Evolutionary conservation across 192 early-diverging fungal genomes (phyloP), one percentile per base, ranked within the genome.

Genomic region (Backusella australiensis): DNA sequence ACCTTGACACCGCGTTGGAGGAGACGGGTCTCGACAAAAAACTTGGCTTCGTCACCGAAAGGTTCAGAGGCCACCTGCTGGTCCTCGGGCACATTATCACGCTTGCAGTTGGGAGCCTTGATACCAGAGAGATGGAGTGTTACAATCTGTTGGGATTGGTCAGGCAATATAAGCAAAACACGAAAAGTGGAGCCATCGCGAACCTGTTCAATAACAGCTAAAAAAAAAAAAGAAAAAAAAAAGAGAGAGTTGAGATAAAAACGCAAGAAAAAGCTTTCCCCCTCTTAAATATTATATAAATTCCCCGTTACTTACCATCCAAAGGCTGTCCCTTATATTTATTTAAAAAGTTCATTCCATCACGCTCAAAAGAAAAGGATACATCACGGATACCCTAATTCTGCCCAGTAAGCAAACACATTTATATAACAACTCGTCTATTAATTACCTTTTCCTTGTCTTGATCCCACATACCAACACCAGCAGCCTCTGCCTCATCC

Each of bases 151-250:
- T 91, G 87, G 12, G 86, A 85, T 17, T 82, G 46, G 46, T 87
- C 80, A 7, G 89, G 88, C 36, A 94, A 77, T 70, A 92, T 80
- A 56, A 96, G 80, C 46, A 89, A 85, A 5, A 96, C 91, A 17
- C 96, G 92, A 69, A 92, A 87, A 17, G 94, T 94, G 6, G 94
- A 89, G 5, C 90, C 98, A 77, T 98, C 96, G 56, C 96, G 94
- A n/a, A 98, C 92, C 82, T 94, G 95, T 82, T 99, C 98, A 78
- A 99, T 85, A 29, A 97, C 91, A 34, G 93, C 96, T 89, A 72
- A 42, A 12, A 21, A 23, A 29, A 38, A 67, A 67, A 49, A 19
- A 21, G n/a, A 34, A 8, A 3, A 44, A 29, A 29, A 29, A 29
- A 29, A 29, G 29, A 29, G 29, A 29, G 29, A 29, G 29, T 29